Base-by-base conservation (phyloP, 2,329 filamentous ascomycete species). In the Penicillium hesseltinei region DNA sequence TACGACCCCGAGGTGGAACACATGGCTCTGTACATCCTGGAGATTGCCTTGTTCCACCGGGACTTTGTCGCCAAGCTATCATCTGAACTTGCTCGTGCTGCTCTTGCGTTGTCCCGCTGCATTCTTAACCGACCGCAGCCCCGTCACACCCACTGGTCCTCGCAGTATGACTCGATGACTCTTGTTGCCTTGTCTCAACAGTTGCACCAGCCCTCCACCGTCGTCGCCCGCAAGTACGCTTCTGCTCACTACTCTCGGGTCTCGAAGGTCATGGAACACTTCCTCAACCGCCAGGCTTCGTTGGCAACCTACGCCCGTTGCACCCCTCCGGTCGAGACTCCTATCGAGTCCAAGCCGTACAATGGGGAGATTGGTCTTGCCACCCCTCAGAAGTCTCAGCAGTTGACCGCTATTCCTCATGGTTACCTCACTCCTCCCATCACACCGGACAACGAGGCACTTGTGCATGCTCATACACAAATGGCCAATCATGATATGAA, bases 41-140 rank as follows among this genome's bases (percentile, higher is more conserved):
- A 99, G 79, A 93, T 97, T 69, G 91, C 92, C 45, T 82, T 97
- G 42, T 99, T 97, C 78, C 91, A 97, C 80, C 90, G 93, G 70
- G 94, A 97, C 65, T 99, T 99, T 69, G 92, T 99, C 61, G 94
- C 92, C 17, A 92, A 89, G 55, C 89, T 89, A 70, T 92, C 94
- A 21, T 96, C 93, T 0, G 88, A 92, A 63, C 91, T 99, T 82
- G 92, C 94, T 44, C 85, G 91, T 64, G 89, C 92, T 43, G 91
- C 92, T 11, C 81, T 97, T 55, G 91, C 91, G 52, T 84, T 99
- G 40, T 88, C 93, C 39, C 84, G 92, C 62, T 93, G 90, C 71
- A 91, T 99, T 62, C 84, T 97, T 11, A 87, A 87, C 69, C 88
- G 91, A 58, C 84, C 88, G 40, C 91, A 96, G 73, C 82, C 88